Evolutionary conservation across 768 basidiomycete genomes (phyloP).

Genomic region (Clathrus columnatus): DNA sequence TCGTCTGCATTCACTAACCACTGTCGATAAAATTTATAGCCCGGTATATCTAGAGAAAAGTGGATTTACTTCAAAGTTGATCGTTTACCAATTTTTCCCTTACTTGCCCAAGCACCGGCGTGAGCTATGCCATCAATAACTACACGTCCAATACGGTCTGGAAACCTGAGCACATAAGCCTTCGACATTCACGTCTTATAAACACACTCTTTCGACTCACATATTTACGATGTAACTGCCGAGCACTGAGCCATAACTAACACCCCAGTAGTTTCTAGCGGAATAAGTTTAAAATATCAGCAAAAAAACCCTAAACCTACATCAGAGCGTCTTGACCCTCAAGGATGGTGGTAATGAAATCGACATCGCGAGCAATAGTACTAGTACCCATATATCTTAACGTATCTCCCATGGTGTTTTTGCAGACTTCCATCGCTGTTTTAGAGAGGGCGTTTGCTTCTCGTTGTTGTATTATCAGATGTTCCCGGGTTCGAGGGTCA

Average conservation of each 20-base stretch:
- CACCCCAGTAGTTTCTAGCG: slow-evolving; percentile 14
- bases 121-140: slow-evolving; percentile 14
- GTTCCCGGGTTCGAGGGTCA: neutral
- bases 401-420: slow-evolving; percentile 7
- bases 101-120: slow-evolving; percentile 11
- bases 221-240: slow-evolving; percentile 16
- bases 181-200: neutral
- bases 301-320: neutral
- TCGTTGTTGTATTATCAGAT: neutral
- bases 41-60: slow-evolving; percentile 3
- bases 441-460: slow-evolving; percentile 5
- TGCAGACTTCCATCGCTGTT: slow-evolving; percentile 10
- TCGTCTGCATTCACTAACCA: slow-evolving; percentile 10
- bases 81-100: neutral
- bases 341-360: slow-evolving; percentile 11
- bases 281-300: neutral
- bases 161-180: slow-evolving; percentile 10
- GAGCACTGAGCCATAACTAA: slow-evolving; percentile 13
- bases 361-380: slow-evolving; percentile 13
- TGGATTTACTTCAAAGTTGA: neutral
- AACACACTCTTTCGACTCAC: slow-evolving; percentile 1
- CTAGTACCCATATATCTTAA: slow-evolving; percentile 14
- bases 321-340: slow-evolving; percentile 14
- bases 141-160: slow-evolving; percentile 14
- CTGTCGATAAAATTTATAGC: slow-evolving; percentile 1